These are phyloP conservation scores for Baudoinia panamericana DNA, from an alignment of 495 filamentous ascomycete genomes.

Conservation along the genomic window DNA sequence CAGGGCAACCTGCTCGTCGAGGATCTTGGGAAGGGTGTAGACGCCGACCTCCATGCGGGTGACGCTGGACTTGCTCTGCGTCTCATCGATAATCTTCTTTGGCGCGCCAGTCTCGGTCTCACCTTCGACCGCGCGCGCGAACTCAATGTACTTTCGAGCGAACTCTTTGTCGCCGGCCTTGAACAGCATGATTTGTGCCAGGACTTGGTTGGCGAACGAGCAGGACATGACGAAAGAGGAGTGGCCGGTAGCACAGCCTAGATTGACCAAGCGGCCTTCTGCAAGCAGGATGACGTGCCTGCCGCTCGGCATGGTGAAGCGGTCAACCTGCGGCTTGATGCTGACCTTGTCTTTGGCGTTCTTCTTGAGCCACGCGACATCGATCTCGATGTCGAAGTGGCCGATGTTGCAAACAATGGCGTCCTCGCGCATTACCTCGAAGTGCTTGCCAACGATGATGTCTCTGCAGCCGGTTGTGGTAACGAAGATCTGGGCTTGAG, in stretches of 20 bases:
- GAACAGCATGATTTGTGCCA: constrained; percentile 96
- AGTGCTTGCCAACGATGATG: constrained; percentile 83
- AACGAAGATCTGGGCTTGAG: constrained; percentile 90
- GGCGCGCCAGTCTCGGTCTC: constrained; percentile 87
- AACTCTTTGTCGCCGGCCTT: constrained; percentile 83
- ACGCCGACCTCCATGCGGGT: constrained; percentile 76
- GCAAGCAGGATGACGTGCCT: constrained; percentile 96
- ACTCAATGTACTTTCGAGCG: constrained; percentile 87
- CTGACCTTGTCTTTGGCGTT: constrained; percentile 85
- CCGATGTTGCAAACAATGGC: constrained; percentile 99
- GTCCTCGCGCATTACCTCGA: constrained; percentile 94
- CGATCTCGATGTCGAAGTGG: constrained; percentile 99
- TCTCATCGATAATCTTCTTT: constrained; percentile 91
- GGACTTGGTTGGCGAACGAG: constrained; percentile 99
- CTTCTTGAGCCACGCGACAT: constrained; percentile 98
- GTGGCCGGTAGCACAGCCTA: constrained; percentile 97
- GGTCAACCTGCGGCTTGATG: constrained; percentile 99
- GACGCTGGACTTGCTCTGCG: constrained; percentile 60
- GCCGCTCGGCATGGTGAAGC: constrained; percentile 85
- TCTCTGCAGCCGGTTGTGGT: constrained; percentile 99
- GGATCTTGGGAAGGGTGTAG: constrained; percentile 95
- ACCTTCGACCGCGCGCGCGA: constrained; percentile 72
- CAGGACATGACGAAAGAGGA: constrained; percentile 99
- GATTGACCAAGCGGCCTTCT: constrained; percentile 96
- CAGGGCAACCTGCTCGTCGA: constrained; percentile 93